Conservation (phyloP, 805 yeast species). For the Priceomyces castillae region DNA sequence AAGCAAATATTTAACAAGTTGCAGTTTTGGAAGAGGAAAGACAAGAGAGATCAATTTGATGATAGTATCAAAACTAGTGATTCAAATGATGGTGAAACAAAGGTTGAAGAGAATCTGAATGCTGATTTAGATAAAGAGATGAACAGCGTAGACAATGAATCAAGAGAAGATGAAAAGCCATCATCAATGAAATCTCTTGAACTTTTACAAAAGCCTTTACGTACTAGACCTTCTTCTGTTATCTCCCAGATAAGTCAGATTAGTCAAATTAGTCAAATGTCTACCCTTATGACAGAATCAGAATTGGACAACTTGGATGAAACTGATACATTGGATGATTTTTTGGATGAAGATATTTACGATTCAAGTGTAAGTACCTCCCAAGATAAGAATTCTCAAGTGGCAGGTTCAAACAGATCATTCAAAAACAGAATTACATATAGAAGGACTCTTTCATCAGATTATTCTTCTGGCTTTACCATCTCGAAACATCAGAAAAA, state of each 20-base stretch:
- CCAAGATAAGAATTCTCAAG: slow-evolving; percentile 13
- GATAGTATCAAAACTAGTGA: neutral
- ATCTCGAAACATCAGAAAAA: slow-evolving; percentile 20
- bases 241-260: slow-evolving; percentile 39
- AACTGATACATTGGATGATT: slow-evolving; percentile 38
- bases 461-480: slow-evolving; percentile 28
- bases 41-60: slow-evolving; percentile 9
- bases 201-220: slow-evolving; percentile 2
- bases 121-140: neutral
- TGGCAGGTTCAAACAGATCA: slow-evolving; percentile 1
- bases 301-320: slow-evolving; percentile 40
- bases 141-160: neutral
- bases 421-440: slow-evolving; percentile 28
- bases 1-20: slow-evolving; percentile 29
- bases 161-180: neutral
- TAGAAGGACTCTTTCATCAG: slow-evolving; percentile 33
- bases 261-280: slow-evolving; percentile 40
- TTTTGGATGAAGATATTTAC: slow-evolving; percentile 36
- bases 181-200: slow-evolving; percentile 1
- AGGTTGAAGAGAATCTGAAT: neutral
- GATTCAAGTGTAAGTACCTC: slow-evolving; percentile 39
- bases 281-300: slow-evolving; percentile 41
- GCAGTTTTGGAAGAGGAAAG: slow-evolving; percentile 37
- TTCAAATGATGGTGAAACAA: slow-evolving; percentile 2
- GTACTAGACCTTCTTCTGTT: slow-evolving; percentile 40